Conservation (phyloP, 2,329 filamentous ascomycete species). For the Neofusicoccum laricinum region DNA sequence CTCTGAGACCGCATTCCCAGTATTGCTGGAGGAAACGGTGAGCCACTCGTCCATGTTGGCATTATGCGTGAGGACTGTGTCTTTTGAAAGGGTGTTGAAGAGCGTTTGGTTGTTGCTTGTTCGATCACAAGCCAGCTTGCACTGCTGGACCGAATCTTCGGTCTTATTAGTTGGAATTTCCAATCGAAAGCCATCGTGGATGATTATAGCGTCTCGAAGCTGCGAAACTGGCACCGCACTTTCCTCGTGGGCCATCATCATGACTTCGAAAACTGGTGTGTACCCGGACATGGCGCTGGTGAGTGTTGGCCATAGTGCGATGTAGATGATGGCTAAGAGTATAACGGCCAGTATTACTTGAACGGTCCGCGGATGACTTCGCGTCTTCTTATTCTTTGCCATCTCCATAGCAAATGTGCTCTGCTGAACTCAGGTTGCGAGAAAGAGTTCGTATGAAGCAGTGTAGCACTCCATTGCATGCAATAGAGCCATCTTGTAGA, state of each 20-base stretch:
- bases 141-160: too few species aligned
- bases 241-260: neutral
- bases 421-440: neutral
- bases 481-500: neutral
- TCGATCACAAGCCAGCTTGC: too few species aligned
- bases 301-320: neutral
- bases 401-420: neutral
- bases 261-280: neutral
- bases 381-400: neutral
- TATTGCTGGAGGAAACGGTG: too few species aligned
- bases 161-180: neutral
- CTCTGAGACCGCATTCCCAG: too few species aligned
- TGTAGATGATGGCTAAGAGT: neutral
- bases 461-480: neutral
- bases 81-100: too few species aligned
- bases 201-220: neutral
- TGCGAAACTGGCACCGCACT: neutral
- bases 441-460: neutral
- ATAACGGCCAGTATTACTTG: neutral
- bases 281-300: neutral
- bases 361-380: neutral
- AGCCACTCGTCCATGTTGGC: too few species aligned
- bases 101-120: too few species aligned
- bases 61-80: too few species aligned
- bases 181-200: neutral